Base-by-base conservation (phyloP, 192 early-diverging fungal species). In the Dissophora ornata region DNA sequence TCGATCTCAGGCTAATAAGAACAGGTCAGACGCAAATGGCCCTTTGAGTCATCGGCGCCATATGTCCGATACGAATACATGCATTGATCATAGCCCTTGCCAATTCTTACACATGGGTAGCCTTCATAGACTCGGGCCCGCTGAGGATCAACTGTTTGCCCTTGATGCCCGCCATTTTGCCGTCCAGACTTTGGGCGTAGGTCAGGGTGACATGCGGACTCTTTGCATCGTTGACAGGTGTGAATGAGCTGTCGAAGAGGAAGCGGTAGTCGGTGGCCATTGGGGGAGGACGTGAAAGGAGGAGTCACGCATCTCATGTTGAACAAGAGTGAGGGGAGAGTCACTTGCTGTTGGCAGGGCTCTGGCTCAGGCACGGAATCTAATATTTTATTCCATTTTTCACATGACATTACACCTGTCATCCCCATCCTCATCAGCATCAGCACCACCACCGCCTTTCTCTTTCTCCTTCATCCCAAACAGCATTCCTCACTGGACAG, bases 161-260 rank as follows among this genome's bases (percentile, higher is more conserved):
- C 8, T 69, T 68, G 5, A 53, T 77, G 6, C 84, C 68, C 13
- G 85, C 87, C 15, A 97, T 93, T 62, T 88, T 92, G 46, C 91
- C 93, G 78, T 97, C 94, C 25, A 96, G 82, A 64, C 93, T 92
- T 79, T 97, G 96, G 1, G 95, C 95, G 82, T 84, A 97, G 3
- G 96, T 97, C 46, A 97, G 81, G 0, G 94, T 96, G 11, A 95
- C 83, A 47, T 70, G 86, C 10, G 88, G 87, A 24, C 42, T 48
- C 0, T 40, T 7, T 9, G 21, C 3, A 34, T 13, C 24, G 6
- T 18, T 6, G n/a, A 33, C 15, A 16, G 38, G 34, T 4, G 24
- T 21, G 46, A 77, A 77, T 25, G 65, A 56, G 13, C 15, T 24
- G 13, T 67, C 33, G 21, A 28, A 61, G 10, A 77, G 54, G 47